Percentiles rank a stretch among this genome's conserved stretches.
Conservation (phyloP, 2,329 filamentous ascomycete genomes). For the Colletotrichum ledebouriae region DNA sequence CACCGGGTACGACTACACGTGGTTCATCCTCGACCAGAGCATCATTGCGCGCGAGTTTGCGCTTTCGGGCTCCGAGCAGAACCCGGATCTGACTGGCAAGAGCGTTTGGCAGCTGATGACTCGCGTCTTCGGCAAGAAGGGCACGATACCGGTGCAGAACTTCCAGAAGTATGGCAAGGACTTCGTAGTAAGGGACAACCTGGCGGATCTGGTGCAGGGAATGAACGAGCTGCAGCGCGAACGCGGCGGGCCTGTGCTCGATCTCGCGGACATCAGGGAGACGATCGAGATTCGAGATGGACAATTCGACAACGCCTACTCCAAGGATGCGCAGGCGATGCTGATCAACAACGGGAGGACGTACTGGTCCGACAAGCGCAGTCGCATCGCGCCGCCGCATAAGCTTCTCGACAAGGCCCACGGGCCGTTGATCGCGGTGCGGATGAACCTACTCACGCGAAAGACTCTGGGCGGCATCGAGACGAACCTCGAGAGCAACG, state of each 20-base stretch:
- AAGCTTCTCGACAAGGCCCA: constrained; percentile 66
- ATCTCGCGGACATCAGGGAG: constrained; percentile 58
- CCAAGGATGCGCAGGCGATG: constrained; percentile 74
- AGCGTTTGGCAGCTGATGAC: constrained; percentile 65
- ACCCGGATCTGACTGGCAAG: constrained; percentile 71
- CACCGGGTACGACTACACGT: constrained; percentile 73
- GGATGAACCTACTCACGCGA: constrained; percentile 71
- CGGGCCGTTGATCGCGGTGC: constrained; percentile 71
- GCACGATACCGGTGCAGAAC: constrained; percentile 67
- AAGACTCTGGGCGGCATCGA: constrained; percentile 73
- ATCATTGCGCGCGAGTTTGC: constrained; percentile 74
- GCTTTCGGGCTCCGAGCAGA: constrained; percentile 74
- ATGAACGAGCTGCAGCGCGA: constrained; percentile 70
- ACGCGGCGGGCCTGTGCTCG: constrained; percentile 61
- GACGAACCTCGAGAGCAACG: constrained; percentile 69
- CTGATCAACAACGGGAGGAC: constrained; percentile 68
- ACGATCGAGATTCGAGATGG: constrained; percentile 66
- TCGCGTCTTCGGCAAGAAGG: constrained; percentile 66
- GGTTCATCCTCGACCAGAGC: constrained; percentile 71
- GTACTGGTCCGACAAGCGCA: constrained; percentile 67
- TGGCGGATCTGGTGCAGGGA: constrained; percentile 66
- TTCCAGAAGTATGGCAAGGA: constrained; percentile 71
- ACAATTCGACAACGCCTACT: constrained; percentile 68
- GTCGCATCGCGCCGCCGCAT: constrained; percentile 67
- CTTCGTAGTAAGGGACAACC: constrained; percentile 69